Evolutionary conservation across 2,329 filamentous ascomycete genomes (phyloP), one percentile per base, ranked within the genome.

Genomic region (Curvularia hawaiiensis): DNA sequence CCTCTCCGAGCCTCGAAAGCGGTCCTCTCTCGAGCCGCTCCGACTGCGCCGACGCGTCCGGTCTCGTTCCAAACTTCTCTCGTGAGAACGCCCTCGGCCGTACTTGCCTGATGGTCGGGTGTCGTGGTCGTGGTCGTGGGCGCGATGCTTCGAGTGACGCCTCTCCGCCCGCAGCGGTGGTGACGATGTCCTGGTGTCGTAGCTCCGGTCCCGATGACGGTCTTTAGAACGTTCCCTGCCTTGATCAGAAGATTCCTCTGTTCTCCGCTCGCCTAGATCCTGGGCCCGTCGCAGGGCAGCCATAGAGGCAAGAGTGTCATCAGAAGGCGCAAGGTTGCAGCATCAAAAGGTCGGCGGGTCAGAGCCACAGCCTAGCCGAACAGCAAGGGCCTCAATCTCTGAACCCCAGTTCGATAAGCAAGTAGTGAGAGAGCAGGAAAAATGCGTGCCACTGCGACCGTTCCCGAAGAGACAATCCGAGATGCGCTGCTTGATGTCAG

Each of bases 221-320:
- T 71, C 69, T 61, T 66, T 64, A 41, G 54, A 49, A 45, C 57
- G 54, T 45, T 73, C 72, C 61, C 71, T 70, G 61, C 67, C 69
- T 71, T 73, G 64, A 54, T 64, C 59, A 53, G 73, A 72, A 50
- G 66, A 63, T 69, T 75, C 75, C 72, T 77, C 75, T 69, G 74
- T 71, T 76, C 76, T 74, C 76, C 76, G 76, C 74, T 77, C 73
- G 62, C 77, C 76, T 77, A 77, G 73, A 69, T 75, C 72, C 70
- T 75, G 75, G 69, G 73, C 64, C 68, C 71, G 68, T 67, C 70
- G 74, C 73, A 71, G 75, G 68, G 74, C 74, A 76, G 76, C 76
- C 76, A 78, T 78, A 73, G 75, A 78, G 75, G 71, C 72, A 70
- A 66, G 65, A 74, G 56, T 74, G 62, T 67, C 76, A 78, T 77